phyloP scores from a whole-genome alignment of 2,329 filamentous ascomycete genomes.

The Aspergillus fijiensis region DNA sequence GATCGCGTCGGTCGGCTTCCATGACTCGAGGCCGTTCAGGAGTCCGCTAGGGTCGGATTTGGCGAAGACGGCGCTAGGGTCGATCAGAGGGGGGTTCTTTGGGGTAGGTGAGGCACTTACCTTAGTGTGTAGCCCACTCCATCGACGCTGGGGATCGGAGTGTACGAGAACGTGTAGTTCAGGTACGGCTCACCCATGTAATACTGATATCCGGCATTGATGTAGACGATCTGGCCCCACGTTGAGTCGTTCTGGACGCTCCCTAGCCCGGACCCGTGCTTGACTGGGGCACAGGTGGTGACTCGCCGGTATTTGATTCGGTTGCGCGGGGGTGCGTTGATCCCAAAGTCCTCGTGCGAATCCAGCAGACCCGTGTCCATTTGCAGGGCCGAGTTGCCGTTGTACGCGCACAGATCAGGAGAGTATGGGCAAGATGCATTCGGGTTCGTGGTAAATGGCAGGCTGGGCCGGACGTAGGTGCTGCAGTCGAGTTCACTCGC shows the following conservation, averaged over 20 bases:
- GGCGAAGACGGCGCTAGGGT: not conserved
- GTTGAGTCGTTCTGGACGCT: not conserved
- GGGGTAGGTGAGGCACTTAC: too few species aligned
- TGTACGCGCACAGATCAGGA: not conserved
- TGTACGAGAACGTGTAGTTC: slow-evolving; percentile 4
- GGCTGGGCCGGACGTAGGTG: not conserved
- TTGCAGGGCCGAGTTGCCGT: not conserved
- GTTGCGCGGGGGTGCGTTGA: slow-evolving; percentile 24
- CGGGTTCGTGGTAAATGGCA: not conserved
- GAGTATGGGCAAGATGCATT: not conserved
- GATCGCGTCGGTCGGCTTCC: slow-evolving; percentile 29
- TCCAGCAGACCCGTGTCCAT: slow-evolving; percentile 25
- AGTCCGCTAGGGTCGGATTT: not conserved
- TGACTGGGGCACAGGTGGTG: slow-evolving; percentile 22
- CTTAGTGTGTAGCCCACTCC: too few species aligned
- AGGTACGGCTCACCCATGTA: not conserved
- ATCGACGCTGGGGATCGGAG: not conserved
- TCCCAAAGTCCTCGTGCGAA: slow-evolving; percentile 26
- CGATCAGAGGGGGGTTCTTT: too few species aligned
- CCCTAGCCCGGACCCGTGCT: not conserved
- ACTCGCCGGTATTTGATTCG: slow-evolving; percentile 26
- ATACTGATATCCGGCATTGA: not conserved
- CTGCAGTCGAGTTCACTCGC: not conserved
- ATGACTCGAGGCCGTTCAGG: slow-evolving; percentile 10
- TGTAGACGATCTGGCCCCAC: not conserved